Base-by-base conservation (phyloP, 306 rosid species). In the Prunus fruticosa region DNA sequence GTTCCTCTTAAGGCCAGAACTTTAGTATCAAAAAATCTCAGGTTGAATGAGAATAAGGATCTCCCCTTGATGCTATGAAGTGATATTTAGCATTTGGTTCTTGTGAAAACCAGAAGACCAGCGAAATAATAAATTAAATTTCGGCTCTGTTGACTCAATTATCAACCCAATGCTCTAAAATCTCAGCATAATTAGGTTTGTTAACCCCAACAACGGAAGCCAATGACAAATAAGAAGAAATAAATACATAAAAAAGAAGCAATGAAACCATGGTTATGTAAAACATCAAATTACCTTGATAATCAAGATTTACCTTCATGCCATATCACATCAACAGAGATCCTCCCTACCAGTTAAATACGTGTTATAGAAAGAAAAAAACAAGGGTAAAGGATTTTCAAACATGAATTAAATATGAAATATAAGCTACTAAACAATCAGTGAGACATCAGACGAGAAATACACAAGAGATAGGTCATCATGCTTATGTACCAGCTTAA, bases 281-380 rank as follows among this genome's bases (percentile, higher is more conserved):
- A 57, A 38, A 45, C 43, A 22, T 45, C 62, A 70, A 9, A 67
- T 80, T 73, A 80, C 83, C 83, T 74, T 63, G 79, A 60, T 80
- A 73, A 43, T 74, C 79, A 46, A 80, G 28, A 58, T 73, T 80
- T 76, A 80, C 10, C 79, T 57, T 74, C 83, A 73, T 80, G 67
- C 79, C 75, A 74, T 74, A 18, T 67, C 75, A 80, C 69, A 79
- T 57, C 69, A 79, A 50, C 25, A 67, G 49, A 52, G 52, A 22
- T 64, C 70, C 79, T 67, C 79, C 71, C 43, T 73, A 74, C 28
- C 51, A 67, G 19, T 72, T 30, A 57, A 66, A 46, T 16, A 54
- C 49, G 28, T 64, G 74, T 64, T 52, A 54, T 7, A 79, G 18
- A 72, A 34, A 65, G 63, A 63, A 53, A 11, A 23, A 38, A 34